These are phyloP conservation scores for Trichophyton benhamiae DNA, from an alignment of 2,329 filamentous ascomycete genomes.

Conservation along the genomic window DNA sequence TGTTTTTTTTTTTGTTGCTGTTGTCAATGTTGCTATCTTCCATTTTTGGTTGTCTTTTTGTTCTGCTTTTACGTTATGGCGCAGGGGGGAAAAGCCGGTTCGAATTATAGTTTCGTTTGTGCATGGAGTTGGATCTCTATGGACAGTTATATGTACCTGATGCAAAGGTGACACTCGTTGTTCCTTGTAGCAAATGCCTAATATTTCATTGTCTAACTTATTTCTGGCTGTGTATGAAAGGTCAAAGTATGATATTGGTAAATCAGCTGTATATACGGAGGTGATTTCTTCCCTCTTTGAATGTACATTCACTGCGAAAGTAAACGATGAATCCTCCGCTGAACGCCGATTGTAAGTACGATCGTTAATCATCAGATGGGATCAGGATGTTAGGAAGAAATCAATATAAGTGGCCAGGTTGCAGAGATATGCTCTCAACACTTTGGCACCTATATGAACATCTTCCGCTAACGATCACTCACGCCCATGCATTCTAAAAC, in stretches of 20 bases:
- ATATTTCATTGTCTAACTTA: background rate
- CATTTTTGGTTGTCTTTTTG: background rate
- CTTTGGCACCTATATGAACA: background rate
- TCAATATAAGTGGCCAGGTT: background rate
- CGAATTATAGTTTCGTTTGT: background rate
- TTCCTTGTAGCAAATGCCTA: background rate
- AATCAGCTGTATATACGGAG: background rate
- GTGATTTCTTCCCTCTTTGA: background rate
- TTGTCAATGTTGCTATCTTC: background rate
- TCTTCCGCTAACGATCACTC: background rate
- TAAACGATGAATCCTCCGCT: background rate
- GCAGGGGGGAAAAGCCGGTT: background rate
- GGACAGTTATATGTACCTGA: background rate
- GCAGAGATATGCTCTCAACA: background rate
- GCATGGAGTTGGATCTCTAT: background rate
- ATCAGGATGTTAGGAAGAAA: background rate
- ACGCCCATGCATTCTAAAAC: conserved; percentile 1
- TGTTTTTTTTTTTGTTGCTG: too few species aligned
- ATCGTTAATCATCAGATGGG: background rate
- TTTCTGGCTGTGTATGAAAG: background rate
- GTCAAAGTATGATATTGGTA: background rate
- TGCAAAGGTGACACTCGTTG: background rate
- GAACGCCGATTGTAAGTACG: background rate
- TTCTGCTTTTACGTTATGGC: background rate
- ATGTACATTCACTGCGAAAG: background rate